Conservation (phyloP, 2,329 filamentous ascomycete genomes). For the Botrytis tulipae region DNA sequence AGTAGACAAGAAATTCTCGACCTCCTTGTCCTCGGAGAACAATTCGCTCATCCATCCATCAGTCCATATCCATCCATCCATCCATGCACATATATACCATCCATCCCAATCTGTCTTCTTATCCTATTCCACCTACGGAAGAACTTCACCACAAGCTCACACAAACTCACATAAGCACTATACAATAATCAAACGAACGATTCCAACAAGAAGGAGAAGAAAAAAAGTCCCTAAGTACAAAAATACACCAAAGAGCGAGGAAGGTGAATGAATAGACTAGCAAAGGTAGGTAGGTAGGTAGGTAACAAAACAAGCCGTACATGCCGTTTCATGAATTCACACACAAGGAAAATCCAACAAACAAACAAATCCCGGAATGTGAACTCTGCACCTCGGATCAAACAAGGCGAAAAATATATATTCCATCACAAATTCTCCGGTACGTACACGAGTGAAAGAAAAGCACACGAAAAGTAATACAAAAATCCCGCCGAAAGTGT, state of each 20-base stretch:
- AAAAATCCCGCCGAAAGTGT: not conserved
- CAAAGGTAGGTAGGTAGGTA: slow-evolving; percentile 18
- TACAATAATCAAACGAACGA: not conserved
- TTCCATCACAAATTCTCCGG: not conserved
- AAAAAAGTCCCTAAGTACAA: not conserved
- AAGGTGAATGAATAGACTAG: not conserved
- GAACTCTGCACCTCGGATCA: not conserved
- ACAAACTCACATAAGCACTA: not conserved
- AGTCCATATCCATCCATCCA: not conserved
- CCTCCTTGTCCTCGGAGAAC: not conserved
- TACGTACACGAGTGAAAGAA: not conserved
- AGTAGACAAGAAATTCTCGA: not conserved
- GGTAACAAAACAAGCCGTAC: slow-evolving; percentile 11
- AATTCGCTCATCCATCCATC: not conserved
- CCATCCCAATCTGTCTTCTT: not conserved
- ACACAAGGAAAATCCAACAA: not conserved
- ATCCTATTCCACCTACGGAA: not conserved
- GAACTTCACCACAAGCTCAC: not conserved
- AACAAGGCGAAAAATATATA: not conserved
- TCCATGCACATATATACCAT: not conserved
- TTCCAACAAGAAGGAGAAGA: not conserved
- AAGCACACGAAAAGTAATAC: not conserved
- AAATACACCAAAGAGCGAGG: slow-evolving; percentile 22
- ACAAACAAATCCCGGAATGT: not conserved
- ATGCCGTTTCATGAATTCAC: not conserved